Percentiles rank a stretch among this genome's conserved stretches.
Evolutionary conservation across 768 basidiomycete genomes (phyloP).

Genomic region (Pholiota microspora): DNA sequence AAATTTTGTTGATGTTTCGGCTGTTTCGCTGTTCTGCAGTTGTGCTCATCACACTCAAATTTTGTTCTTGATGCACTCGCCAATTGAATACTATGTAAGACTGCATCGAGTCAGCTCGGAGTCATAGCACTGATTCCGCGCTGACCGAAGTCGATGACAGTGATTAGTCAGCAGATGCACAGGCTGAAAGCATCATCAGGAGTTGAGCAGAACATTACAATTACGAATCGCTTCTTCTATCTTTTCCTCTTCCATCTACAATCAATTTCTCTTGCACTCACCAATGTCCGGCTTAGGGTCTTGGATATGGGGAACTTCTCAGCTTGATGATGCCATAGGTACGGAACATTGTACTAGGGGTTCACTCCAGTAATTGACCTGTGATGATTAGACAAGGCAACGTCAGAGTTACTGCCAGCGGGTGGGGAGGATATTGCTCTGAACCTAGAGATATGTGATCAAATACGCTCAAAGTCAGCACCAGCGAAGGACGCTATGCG

Average conservation of each 20-base stretch:
- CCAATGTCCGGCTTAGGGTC: slow-evolving; percentile 59
- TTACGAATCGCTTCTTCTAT: neutral
- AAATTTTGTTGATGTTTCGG: no score
- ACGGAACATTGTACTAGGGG: slow-evolving; percentile 24
- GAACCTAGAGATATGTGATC: slow-evolving; percentile 94
- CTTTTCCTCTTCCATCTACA: neutral
- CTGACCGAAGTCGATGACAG: no score
- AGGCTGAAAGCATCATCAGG: neutral
- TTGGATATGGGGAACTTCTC: slow-evolving; percentile 80
- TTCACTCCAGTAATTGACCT: slow-evolving; percentile 2
- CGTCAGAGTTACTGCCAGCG: slow-evolving; percentile 81
- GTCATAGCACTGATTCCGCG: no score
- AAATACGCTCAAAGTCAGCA: slow-evolving; percentile 89
- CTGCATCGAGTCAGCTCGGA: neutral
- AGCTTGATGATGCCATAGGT: slow-evolving; percentile 84
- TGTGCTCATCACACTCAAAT: no score
- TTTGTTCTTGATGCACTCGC: no score
- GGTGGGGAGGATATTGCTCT: slow-evolving; percentile 89
- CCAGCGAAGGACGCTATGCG: slow-evolving; percentile 86
- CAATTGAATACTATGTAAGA: no score
- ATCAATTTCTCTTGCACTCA: neutral
- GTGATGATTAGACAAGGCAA: slow-evolving; percentile 75
- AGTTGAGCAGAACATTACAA: neutral
- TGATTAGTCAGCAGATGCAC: neutral
- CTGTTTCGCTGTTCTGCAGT: no score